phyloP scores from a whole-genome alignment of 805 yeast genomes.

The Lachancea waltii region DNA sequence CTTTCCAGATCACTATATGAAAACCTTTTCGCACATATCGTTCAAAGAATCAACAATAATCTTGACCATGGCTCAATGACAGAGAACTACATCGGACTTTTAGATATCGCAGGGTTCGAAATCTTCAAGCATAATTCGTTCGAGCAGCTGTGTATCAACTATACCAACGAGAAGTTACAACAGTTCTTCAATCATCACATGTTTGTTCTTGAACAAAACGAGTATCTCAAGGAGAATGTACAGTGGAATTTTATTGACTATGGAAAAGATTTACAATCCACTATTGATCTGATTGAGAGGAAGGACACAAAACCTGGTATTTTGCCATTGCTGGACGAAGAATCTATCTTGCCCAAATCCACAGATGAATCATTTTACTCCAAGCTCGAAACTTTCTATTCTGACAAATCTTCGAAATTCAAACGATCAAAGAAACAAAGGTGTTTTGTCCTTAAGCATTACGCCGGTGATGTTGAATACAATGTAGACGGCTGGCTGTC shows the following conservation, averaged over 20 bases:
- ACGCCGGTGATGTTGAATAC: constrained; percentile 96
- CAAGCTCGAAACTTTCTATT: constrained; percentile 65
- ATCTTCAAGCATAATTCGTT: constrained; percentile 91
- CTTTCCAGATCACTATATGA: constrained; percentile 84
- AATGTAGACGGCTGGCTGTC: constrained; percentile 88
- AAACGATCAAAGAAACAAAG: constrained; percentile 64
- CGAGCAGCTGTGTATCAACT: constrained; percentile 95
- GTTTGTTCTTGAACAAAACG: constrained; percentile 95
- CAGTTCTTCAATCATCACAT: constrained; percentile 98
- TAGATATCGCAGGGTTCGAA: constrained; percentile 97
- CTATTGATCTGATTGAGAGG: constrained; percentile 86
- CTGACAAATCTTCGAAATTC: constrained; percentile 47
- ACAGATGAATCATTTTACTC: constrained; percentile 77
- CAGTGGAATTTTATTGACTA: constrained; percentile 96
- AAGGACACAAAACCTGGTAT: constrained; percentile 56
- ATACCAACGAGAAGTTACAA: constrained; percentile 94
- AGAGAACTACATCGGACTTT: constrained; percentile 76
- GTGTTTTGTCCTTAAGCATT: constrained; percentile 83
- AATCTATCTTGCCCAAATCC: constrained; percentile 89
- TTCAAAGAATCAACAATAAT: constrained; percentile 64
- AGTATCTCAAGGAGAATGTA: constrained; percentile 85
- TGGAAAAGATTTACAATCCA: constrained; percentile 90
- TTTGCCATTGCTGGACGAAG: constrained; percentile 84
- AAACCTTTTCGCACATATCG: constrained; percentile 69
- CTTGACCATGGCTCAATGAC: constrained; percentile 43